These are phyloP conservation scores for Recurvomyces mirabilis DNA, from an alignment of 495 filamentous ascomycete species.

Conservation along the genomic window DNA sequence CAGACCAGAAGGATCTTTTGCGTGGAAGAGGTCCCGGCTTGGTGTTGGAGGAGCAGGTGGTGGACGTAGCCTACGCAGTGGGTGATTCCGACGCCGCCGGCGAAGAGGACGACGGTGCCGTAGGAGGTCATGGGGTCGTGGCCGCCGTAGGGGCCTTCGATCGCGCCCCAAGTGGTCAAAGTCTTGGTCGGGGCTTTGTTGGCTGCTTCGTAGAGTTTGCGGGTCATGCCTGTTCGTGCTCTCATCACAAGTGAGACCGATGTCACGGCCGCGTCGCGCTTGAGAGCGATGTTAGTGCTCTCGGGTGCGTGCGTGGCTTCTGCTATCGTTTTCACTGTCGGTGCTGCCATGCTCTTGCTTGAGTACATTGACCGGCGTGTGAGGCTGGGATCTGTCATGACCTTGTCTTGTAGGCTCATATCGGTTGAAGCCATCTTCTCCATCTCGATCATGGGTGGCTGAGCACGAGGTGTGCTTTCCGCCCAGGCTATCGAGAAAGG, in stretches of 20 bases:
- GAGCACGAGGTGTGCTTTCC: conserved; percentile 9
- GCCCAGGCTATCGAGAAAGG: conserved; percentile 50
- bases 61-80: conserved; percentile 46
- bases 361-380: conserved; percentile 3
- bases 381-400: background rate
- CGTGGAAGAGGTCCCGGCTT: conserved; percentile 33
- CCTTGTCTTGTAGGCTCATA: background rate
- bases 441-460: conserved; percentile 12
- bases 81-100: conserved; percentile 50
- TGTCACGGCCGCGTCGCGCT: conserved; percentile 25
- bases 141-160: conserved; percentile 49
- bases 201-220: conserved; percentile 38
- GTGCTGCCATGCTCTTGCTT: conserved; percentile 1
- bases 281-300: conserved; percentile 9
- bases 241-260: conserved; percentile 45
- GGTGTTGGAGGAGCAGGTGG: conserved; percentile 37
- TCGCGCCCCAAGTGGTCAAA: conserved; percentile 38
- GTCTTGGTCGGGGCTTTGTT: conserved; percentile 31
- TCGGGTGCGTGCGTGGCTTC: conserved; percentile 15
- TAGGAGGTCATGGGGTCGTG: conserved; percentile 41
- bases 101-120: conserved; percentile 45
- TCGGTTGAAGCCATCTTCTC: conserved; percentile 13
- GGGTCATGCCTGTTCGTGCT: conserved; percentile 44
- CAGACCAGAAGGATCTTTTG: conserved; percentile 71
- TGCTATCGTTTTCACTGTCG: conserved; percentile 27